phyloP scores from a whole-genome alignment of 805 yeast species.

The Wickerhamiella hasegawae region DNA sequence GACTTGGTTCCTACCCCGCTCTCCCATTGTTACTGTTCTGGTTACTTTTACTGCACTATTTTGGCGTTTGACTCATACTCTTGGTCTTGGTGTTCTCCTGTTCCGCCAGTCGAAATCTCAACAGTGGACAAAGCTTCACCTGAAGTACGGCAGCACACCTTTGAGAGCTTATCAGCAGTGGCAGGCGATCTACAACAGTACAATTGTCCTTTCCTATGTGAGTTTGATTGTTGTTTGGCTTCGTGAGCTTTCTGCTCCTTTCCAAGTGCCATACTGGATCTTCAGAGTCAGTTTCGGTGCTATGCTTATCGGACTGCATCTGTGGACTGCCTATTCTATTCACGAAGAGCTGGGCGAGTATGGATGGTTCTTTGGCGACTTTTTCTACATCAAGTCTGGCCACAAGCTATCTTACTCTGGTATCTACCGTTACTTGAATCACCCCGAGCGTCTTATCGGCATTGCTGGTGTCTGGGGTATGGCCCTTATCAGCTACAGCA shows the following conservation, averaged over 20 bases:
- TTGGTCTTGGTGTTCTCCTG: constrained; percentile 35
- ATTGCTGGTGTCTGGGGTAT: constrained; percentile 67
- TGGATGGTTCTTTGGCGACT: constrained; percentile 88
- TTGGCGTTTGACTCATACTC: constrained; percentile 35
- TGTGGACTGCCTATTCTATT: constrained; percentile 55
- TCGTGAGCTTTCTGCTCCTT: constrained; percentile 17
- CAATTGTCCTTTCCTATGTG: constrained; percentile 40
- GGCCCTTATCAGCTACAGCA: constrained; percentile 38
- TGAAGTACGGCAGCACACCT: constrained; percentile 48
- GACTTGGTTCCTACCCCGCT: neutral
- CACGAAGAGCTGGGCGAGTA: constrained; percentile 59
- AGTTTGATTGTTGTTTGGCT: constrained; percentile 27
- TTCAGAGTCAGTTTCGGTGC: constrained; percentile 45
- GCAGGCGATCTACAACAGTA: constrained; percentile 45
- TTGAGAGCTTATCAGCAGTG: constrained; percentile 56
- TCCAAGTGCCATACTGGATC: constrained; percentile 22
- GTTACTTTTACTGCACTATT: constrained; percentile 26
- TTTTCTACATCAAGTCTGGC: constrained; percentile 40
- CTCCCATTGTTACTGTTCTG: neutral
- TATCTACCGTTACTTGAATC: constrained; percentile 63
- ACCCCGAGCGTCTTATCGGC: constrained; percentile 69
- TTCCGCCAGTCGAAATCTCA: constrained; percentile 43
- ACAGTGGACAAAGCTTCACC: constrained; percentile 46
- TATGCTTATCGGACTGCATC: constrained; percentile 39
- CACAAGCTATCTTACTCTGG: constrained; percentile 56